Evolutionary conservation across 2,329 filamentous ascomycete species (phyloP).

Genomic region (Fusarium denticulatum): DNA sequence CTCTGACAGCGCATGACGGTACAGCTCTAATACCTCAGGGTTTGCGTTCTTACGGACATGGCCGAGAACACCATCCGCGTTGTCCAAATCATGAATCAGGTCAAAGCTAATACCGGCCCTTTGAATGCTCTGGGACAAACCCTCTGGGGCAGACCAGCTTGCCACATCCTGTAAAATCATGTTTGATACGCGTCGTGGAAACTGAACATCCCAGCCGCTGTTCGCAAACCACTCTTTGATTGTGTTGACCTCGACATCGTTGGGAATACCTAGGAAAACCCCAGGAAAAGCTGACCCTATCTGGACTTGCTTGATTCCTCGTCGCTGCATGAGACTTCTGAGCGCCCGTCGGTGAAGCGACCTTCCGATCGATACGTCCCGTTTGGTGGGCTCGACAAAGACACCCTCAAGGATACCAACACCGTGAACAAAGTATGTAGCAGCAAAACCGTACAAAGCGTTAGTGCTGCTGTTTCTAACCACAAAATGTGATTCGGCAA

Average conservation of each 20-base stretch:
- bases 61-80: slow-evolving; percentile 76
- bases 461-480: slow-evolving; percentile 94
- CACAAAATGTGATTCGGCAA: slow-evolving; percentile 88
- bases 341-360: slow-evolving; percentile 89
- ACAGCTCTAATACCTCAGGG: slow-evolving; percentile 83
- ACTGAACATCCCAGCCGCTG: slow-evolving; percentile 83
- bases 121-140: slow-evolving; percentile 77
- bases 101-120: slow-evolving; percentile 82
- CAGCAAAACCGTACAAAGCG: slow-evolving; percentile 90
- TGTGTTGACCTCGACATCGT: slow-evolving; percentile 57
- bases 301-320: slow-evolving; percentile 81
- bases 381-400: slow-evolving; percentile 87
- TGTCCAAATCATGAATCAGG: slow-evolving; percentile 82
- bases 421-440: slow-evolving; percentile 80
- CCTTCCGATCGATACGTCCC: slow-evolving; percentile 89
- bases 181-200: slow-evolving; percentile 67
- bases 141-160: slow-evolving; percentile 79
- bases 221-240: slow-evolving; percentile 85
- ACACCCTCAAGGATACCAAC: slow-evolving; percentile 84
- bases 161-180: slow-evolving; percentile 78
- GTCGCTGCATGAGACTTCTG: slow-evolving; percentile 74
- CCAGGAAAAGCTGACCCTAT: slow-evolving; percentile 83
- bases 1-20: slow-evolving; percentile 78
- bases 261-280: slow-evolving; percentile 86
- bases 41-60: slow-evolving; percentile 79